Conservation (phyloP, 768 basidiomycete species). For the Termitomyces titanicus region DNA sequence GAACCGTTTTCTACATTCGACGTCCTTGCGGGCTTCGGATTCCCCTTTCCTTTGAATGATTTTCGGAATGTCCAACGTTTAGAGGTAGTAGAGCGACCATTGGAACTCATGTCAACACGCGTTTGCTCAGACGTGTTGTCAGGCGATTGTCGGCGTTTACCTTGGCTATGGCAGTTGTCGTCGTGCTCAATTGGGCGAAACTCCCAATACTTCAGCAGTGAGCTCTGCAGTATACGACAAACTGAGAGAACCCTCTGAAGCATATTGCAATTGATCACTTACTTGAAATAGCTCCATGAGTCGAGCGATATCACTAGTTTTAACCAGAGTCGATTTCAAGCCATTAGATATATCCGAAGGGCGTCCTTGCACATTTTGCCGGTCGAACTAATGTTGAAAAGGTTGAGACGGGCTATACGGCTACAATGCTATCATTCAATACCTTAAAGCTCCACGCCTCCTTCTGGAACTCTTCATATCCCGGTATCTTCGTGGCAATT, state of each 20-base stretch:
- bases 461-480: conserved; percentile 69
- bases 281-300: conserved; percentile 86
- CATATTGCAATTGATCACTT: conserved; percentile 3
- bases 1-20: conserved; percentile 24
- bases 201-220: conserved; percentile 69
- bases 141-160: conserved; percentile 25
- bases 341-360: conserved; percentile 41
- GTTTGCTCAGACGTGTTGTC: conserved; percentile 38
- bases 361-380: conserved; percentile 67
- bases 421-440: neutral
- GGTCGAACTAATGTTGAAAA: conserved; percentile 55
- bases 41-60: conserved; percentile 23
- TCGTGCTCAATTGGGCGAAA: conserved; percentile 46
- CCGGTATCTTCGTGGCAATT: conserved; percentile 52
- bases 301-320: conserved; percentile 76
- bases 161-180: conserved; percentile 13
- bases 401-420: conserved; percentile 4
- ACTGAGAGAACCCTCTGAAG: neutral
- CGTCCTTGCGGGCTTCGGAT: conserved; percentile 15
- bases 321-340: conserved; percentile 45
- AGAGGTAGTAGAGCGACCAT: conserved; percentile 13
- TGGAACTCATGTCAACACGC: conserved; percentile 31
- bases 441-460: conserved; percentile 83
- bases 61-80: conserved; percentile 31
- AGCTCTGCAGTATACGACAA: conserved; percentile 39